Evolutionary conservation across 1,284 basidiomycete species (phyloP).

Genomic region (Coniferiporia sulphurascens): DNA sequence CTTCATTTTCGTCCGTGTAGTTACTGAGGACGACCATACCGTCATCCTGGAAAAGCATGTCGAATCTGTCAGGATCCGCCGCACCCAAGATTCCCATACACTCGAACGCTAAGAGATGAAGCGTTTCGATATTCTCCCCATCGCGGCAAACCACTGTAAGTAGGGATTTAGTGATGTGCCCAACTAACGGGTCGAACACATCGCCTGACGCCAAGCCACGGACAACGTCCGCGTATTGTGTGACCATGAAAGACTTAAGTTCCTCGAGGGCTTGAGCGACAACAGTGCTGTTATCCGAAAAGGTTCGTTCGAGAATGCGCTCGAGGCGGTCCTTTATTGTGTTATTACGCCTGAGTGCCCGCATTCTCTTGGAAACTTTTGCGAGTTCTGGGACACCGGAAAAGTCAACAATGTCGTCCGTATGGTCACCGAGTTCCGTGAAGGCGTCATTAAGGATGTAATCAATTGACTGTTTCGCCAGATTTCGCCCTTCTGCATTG

Average conservation of each 20-base stretch:
- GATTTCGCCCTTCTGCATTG: slow-evolving; percentile 43
- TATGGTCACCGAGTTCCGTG: slow-evolving; percentile 44
- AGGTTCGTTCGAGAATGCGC: slow-evolving; percentile 70
- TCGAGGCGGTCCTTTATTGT: slow-evolving; percentile 54
- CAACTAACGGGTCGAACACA: slow-evolving; percentile 77
- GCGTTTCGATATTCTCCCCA: slow-evolving; percentile 64
- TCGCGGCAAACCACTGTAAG: slow-evolving; percentile 74
- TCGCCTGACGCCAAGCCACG: slow-evolving; percentile 72
- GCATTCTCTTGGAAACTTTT: slow-evolving; percentile 43
- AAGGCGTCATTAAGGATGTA: slow-evolving; percentile 71
- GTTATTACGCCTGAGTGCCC: slow-evolving; percentile 44
- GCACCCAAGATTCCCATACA: slow-evolving; percentile 95
- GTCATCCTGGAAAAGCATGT: slow-evolving; percentile 56
- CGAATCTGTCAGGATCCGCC: slow-evolving; percentile 92
- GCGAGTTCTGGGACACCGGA: slow-evolving; percentile 65
- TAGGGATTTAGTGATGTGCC: slow-evolving; percentile 66
- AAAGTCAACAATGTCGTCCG: slow-evolving; percentile 80
- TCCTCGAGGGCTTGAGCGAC: slow-evolving; percentile 76
- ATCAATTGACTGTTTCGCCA: slow-evolving; percentile 60
- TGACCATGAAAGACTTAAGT: slow-evolving; percentile 61
- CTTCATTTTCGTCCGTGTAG: slow-evolving; percentile 79
- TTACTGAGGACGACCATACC: slow-evolving; percentile 78
- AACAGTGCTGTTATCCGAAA: slow-evolving; percentile 82
- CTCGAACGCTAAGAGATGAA: slow-evolving; percentile 76
- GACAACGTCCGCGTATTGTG: slow-evolving; percentile 50